These are phyloP conservation scores for Grigorovia humatica DNA, from an alignment of 805 yeast species.

Conservation along the genomic window DNA sequence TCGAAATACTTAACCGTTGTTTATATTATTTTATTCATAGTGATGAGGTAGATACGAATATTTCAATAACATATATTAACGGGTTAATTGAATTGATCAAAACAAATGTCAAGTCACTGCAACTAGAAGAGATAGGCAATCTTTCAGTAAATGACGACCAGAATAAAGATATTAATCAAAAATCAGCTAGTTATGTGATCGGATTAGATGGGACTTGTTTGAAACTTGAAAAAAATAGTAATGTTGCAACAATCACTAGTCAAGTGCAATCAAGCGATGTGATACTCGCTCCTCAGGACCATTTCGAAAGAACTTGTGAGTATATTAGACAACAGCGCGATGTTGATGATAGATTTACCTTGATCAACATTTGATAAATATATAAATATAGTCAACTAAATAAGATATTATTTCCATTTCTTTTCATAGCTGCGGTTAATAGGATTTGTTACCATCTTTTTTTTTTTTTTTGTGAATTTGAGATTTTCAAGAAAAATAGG, in stretches of 20 bases:
- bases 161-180: not conserved
- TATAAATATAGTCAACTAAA: not conserved
- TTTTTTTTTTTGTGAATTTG: not conserved
- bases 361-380: slow-evolving; percentile 28
- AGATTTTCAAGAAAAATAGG: not conserved
- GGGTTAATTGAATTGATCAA: slow-evolving; percentile 77
- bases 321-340: slow-evolving; percentile 62
- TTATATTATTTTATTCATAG: slow-evolving; percentile 61
- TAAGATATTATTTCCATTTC: not conserved
- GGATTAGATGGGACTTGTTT: slow-evolving; percentile 24
- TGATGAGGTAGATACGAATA: slow-evolving; percentile 23
- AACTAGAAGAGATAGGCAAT: slow-evolving; percentile 29
- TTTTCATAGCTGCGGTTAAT: not conserved
- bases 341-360: slow-evolving; percentile 57
- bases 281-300: slow-evolving; percentile 28
- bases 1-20: slow-evolving; percentile 82
- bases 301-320: slow-evolving; percentile 61
- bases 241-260: not conserved
- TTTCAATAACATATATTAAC: slow-evolving; percentile 67
- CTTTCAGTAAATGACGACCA: slow-evolving; percentile 6
- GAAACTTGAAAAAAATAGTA: slow-evolving; percentile 9
- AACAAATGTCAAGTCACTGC: slow-evolving; percentile 38
- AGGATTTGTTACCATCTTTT: too few relatives aligned
- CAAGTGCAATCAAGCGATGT: slow-evolving; percentile 24
- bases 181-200: slow-evolving; percentile 7